Conservation (phyloP, 2,329 filamentous ascomycete species). For the Aspergillus fijiensis region DNA sequence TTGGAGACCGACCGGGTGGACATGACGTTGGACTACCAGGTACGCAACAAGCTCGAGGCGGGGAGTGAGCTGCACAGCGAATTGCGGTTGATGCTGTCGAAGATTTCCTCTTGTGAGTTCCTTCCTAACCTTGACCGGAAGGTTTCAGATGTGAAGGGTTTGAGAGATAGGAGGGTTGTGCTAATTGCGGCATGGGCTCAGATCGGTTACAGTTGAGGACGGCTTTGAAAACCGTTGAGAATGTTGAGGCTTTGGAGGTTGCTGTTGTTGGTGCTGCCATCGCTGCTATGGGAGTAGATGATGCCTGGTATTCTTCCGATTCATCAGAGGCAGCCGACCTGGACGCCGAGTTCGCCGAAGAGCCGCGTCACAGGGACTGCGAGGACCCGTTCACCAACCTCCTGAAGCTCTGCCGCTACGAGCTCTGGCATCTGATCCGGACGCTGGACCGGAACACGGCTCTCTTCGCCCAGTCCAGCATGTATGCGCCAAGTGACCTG, state of each 20-base stretch:
- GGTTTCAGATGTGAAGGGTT: no score
- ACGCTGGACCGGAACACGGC: background rate
- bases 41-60: background rate
- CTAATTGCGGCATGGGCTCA: background rate
- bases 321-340: no score
- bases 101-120: background rate
- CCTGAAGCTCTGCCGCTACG: background rate
- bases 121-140: no score
- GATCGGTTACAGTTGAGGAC: no score
- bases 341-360: no score
- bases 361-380: no score
- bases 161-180: background rate
- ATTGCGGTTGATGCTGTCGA: background rate
- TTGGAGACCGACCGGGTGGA: background rate
- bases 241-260: no score
- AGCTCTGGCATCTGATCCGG: background rate
- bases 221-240: no score
- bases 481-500: background rate
- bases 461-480: background rate
- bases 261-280: no score
- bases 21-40: background rate
- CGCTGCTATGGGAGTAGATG: no score
- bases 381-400: background rate
- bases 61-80: background rate
- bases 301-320: no score